These are phyloP conservation scores for Noccaea bulbosa DNA, from an alignment of 345 rosid genomes.

Conservation along the genomic window DNA sequence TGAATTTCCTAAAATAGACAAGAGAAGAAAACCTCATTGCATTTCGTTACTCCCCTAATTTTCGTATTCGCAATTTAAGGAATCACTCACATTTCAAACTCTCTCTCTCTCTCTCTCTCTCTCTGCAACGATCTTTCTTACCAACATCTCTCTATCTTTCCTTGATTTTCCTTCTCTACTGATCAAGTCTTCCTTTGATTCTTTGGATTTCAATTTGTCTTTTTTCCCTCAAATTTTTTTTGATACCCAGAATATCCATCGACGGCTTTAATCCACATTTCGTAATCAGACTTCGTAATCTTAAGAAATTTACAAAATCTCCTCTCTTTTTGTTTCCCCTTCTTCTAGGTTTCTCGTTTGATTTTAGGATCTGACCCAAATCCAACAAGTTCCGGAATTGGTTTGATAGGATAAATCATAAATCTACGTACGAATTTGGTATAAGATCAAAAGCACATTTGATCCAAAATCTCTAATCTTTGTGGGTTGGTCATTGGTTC, in stretches of 20 bases:
- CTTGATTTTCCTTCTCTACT: constrained; percentile 11
- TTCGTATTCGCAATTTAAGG: constrained; percentile 42
- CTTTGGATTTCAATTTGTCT: not conserved
- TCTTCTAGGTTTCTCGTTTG: not conserved
- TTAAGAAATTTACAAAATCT: not conserved
- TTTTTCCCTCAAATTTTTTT: too few species aligned
- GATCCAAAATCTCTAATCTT: constrained; percentile 20
- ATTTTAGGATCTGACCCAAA: not conserved
- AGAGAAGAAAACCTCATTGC: constrained; percentile 8
- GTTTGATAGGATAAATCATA: not conserved
- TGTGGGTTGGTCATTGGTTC: constrained; percentile 10
- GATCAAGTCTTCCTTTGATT: constrained; percentile 25
- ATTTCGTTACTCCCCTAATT: constrained; percentile 32
- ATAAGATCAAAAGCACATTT: constrained; percentile 22
- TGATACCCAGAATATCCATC: constrained; percentile 2
- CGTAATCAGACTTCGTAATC: not conserved
- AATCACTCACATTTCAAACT: constrained; percentile 42
- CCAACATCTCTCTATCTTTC: not conserved
- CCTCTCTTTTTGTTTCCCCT: not conserved
- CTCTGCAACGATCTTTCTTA: not conserved
- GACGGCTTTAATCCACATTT: not conserved
- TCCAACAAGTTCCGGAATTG: constrained; percentile 7
- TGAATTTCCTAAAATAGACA: constrained; percentile 30
- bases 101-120: constrained; percentile 28
- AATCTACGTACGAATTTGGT: not conserved